Conservation (phyloP, 2,329 filamentous ascomycete species). For the Bipolaris zeicola region DNA sequence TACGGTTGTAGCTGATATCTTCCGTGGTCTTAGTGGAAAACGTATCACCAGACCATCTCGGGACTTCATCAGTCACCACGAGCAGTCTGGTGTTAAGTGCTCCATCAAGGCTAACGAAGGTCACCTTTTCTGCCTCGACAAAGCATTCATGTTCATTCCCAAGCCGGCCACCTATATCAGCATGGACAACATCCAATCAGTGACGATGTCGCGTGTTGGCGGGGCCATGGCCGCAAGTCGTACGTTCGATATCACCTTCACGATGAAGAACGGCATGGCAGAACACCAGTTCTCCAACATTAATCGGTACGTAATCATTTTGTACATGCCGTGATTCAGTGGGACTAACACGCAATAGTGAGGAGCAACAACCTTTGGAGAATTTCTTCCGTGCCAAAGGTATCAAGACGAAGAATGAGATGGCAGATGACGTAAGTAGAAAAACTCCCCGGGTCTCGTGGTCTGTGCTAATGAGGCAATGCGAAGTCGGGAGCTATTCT, state of each 20-base stretch:
- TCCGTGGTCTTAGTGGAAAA: slow-evolving; percentile 91
- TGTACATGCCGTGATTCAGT: background rate
- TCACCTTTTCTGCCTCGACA: slow-evolving; percentile 94
- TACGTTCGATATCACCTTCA: slow-evolving; percentile 96
- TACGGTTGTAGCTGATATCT: slow-evolving; percentile 92
- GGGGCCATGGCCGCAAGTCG: slow-evolving; percentile 91
- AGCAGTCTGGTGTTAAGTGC: slow-evolving; percentile 95
- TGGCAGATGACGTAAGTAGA: slow-evolving; percentile 83
- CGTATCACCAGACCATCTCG: slow-evolving; percentile 92
- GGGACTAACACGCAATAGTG: slow-evolving; percentile 54
- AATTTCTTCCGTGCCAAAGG: slow-evolving; percentile 96
- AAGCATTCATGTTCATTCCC: slow-evolving; percentile 98
- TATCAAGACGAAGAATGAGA: slow-evolving; percentile 97
- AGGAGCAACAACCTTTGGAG: slow-evolving; percentile 96
- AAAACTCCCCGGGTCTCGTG: background rate
- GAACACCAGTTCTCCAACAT: slow-evolving; percentile 99
- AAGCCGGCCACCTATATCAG: slow-evolving; percentile 97
- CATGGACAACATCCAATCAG: slow-evolving; percentile 87
- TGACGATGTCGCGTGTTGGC: slow-evolving; percentile 94
- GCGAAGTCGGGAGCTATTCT: slow-evolving; percentile 64
- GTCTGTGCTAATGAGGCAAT: slow-evolving; percentile 31
- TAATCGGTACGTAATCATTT: slow-evolving; percentile 66
- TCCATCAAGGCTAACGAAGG: slow-evolving; percentile 99
- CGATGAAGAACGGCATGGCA: slow-evolving; percentile 82
- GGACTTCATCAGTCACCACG: slow-evolving; percentile 92